Percentiles rank a stretch among this genome's conserved stretches.
Evolutionary conservation across 345 rosid species (phyloP).

Genomic region (Corymbia maculata): DNA sequence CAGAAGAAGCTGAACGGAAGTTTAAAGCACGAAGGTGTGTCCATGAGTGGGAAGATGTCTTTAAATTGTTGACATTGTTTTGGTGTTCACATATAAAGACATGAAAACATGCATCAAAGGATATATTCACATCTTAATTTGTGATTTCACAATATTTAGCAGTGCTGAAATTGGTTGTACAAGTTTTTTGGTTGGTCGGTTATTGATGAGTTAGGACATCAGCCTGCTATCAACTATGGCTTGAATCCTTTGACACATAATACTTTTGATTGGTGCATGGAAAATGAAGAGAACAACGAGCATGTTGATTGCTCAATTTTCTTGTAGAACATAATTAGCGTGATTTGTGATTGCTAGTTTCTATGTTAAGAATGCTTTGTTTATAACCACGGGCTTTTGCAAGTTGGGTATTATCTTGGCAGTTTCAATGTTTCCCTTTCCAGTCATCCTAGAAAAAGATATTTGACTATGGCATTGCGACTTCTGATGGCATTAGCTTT

Average conservation of each 20-base stretch:
- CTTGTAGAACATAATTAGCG: not conserved
- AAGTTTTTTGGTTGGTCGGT: not conserved
- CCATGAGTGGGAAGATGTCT: not conserved
- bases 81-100: not conserved
- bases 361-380: not conserved
- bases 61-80: not conserved
- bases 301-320: not conserved
- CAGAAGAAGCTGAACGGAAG: slow-evolving; percentile 92
- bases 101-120: not conserved
- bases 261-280: not conserved
- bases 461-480: not conserved
- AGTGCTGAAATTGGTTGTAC: not conserved
- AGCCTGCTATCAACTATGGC: not conserved
- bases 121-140: not conserved
- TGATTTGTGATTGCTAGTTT: not conserved
- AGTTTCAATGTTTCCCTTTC: not conserved
- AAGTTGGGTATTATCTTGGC: not conserved
- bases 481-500: not conserved
- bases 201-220: not conserved
- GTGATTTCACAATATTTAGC: not conserved
- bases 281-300: not conserved
- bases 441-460: not conserved
- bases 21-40: slow-evolving; percentile 75
- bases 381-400: not conserved
- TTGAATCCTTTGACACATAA: not conserved